Conservation (phyloP, 495 filamentous ascomycete genomes). For the Jackrogersella multiformis region DNA sequence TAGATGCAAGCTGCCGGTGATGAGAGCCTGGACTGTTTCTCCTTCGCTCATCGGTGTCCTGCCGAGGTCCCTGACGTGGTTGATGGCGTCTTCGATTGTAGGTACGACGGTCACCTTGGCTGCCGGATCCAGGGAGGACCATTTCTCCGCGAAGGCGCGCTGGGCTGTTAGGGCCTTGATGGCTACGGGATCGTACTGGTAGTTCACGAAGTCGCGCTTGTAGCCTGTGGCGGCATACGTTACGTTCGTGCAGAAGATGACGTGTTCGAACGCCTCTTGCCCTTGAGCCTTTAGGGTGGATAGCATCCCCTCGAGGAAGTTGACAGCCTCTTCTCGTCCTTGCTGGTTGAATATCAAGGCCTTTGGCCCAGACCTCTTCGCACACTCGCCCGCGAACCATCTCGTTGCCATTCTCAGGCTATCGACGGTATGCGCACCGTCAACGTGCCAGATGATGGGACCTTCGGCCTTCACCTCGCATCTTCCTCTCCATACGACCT, state of each 20-base stretch:
- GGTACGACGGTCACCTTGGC: conserved; percentile 71
- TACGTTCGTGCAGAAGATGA: conserved; percentile 88
- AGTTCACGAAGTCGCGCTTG: conserved; percentile 77
- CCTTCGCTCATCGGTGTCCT: conserved; percentile 35
- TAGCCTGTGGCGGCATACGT: conserved; percentile 78
- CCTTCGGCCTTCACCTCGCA: conserved; percentile 79
- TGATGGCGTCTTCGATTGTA: conserved; percentile 89
- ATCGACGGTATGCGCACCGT: conserved; percentile 91
- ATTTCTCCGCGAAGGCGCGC: conserved; percentile 74
- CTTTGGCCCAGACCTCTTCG: conserved; percentile 53
- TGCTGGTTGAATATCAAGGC: conserved; percentile 97
- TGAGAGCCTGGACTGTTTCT: conserved; percentile 56
- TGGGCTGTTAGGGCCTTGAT: conserved; percentile 78
- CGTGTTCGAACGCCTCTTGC: conserved; percentile 74
- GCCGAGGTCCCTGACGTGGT: conserved; percentile 65
- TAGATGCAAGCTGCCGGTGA: conserved; percentile 71
- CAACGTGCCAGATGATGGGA: conserved; percentile 84
- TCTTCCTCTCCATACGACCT: conserved; percentile 79
- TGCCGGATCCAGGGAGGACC: conserved; percentile 70
- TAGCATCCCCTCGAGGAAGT: conserved; percentile 73
- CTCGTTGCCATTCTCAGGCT: conserved; percentile 79
- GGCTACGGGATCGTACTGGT: conserved; percentile 72
- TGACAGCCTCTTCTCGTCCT: conserved; percentile 77
- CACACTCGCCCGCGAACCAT: conserved; percentile 73
- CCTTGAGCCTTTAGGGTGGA: conserved; percentile 59